These are phyloP conservation scores for Scedosporium aurantiacum DNA, from an alignment of 2,329 filamentous ascomycete genomes.

Conservation along the genomic window DNA sequence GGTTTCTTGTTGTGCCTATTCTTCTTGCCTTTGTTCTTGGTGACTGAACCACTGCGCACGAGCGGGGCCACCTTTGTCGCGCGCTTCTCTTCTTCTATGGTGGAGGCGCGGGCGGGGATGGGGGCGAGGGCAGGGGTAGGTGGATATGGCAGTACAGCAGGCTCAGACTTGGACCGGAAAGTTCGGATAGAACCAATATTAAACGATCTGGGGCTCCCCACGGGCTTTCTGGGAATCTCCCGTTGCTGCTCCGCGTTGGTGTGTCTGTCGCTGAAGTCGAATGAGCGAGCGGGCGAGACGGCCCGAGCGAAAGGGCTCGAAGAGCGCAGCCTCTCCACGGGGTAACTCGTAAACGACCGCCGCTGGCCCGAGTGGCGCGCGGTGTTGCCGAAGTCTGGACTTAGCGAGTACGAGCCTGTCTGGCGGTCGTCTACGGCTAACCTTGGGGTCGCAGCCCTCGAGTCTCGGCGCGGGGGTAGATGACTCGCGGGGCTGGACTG, in stretches of 20 bases:
- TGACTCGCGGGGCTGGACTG: background rate
- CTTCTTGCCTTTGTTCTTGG: slow-evolving; percentile 5
- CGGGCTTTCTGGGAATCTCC: background rate
- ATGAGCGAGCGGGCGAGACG: background rate
- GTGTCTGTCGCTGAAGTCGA: background rate
- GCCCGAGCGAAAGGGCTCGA: background rate
- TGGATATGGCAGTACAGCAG: background rate
- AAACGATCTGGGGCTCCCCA: background rate
- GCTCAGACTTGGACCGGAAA: background rate
- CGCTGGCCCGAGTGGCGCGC: background rate
- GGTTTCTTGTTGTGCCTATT: background rate
- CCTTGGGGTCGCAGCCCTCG: background rate
- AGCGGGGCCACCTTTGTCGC: background rate
- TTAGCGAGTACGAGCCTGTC: background rate
- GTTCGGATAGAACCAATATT: background rate
- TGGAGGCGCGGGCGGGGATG: background rate
- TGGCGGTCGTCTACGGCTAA: background rate
- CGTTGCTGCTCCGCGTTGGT: background rate
- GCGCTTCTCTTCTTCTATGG: background rate
- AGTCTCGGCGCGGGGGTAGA: background rate
- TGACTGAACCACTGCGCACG: background rate
- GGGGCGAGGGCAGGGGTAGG: background rate
- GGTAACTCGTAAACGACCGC: background rate
- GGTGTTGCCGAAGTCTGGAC: background rate
- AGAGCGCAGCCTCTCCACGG: background rate